Percentiles rank a stretch among this genome's conserved stretches.
Conservation (phyloP, 176 grass and related monocot species). For the Lolium rigidum region DNA sequence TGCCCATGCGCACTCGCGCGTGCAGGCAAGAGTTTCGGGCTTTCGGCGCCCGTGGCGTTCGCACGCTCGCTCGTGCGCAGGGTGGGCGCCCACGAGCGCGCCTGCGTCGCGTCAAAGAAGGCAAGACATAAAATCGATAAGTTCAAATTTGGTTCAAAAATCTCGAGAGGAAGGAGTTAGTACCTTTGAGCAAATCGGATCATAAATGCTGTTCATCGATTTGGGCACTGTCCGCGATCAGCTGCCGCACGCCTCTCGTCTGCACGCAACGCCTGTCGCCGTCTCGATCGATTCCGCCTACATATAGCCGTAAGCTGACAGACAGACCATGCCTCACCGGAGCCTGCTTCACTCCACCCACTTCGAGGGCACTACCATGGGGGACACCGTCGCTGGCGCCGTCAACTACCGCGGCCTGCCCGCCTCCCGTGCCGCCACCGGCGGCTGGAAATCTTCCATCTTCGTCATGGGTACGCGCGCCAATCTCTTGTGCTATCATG, state of each 20-base stretch:
- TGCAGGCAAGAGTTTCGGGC: too few relatives aligned
- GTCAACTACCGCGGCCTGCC: conserved; percentile 58
- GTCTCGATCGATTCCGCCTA: neutral
- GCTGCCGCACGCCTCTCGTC: too few relatives aligned
- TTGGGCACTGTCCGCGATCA: neutral
- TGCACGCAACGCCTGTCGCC: neutral
- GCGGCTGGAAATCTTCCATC: conserved; percentile 71
- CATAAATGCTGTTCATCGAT: conserved; percentile 6
- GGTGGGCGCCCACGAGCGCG: conserved; percentile 14
- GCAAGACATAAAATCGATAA: neutral
- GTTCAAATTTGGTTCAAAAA: too few relatives aligned
- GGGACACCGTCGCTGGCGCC: conserved; percentile 49
- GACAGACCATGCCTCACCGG: conserved; percentile 7
- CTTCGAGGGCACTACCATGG: neutral
- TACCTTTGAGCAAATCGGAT: neutral
- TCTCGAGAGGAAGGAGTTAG: too few relatives aligned
- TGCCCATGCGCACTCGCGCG: neutral
- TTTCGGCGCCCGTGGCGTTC: conserved; percentile 10
- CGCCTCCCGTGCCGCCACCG: conserved; percentile 57
- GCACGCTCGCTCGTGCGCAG: neutral
- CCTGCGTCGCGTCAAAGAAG: neutral
- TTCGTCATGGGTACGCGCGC: conserved; percentile 77
- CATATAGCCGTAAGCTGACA: conserved; percentile 30
- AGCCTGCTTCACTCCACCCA: neutral
- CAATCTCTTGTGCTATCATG: neutral